phyloP scores from a whole-genome alignment of 2,329 filamentous ascomycete genomes.

The Colletotrichum cuscutae region DNA sequence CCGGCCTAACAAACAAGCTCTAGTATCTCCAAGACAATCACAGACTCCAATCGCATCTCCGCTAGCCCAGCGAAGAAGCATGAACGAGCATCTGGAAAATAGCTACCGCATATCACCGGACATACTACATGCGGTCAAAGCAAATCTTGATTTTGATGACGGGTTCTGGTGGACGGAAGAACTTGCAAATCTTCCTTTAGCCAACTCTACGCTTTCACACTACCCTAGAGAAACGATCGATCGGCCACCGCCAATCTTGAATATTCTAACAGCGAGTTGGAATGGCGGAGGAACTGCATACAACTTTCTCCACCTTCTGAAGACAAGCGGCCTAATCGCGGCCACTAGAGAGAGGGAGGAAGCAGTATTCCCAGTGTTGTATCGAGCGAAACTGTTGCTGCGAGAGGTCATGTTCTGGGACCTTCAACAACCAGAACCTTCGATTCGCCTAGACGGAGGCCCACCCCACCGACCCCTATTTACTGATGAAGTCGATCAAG shows the following conservation, averaged over 20 bases:
- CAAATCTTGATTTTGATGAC: constrained; percentile 63
- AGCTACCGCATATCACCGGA: constrained; percentile 55
- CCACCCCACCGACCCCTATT: constrained; percentile 36
- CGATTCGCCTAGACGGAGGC: constrained; percentile 47
- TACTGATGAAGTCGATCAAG: constrained; percentile 56
- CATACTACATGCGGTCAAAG: constrained; percentile 52
- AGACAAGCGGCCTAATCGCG: constrained; percentile 60
- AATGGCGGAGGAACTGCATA: constrained; percentile 60
- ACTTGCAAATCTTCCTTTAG: constrained; percentile 51
- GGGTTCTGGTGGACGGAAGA: constrained; percentile 69
- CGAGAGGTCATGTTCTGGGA: constrained; percentile 66
- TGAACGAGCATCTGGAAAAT: constrained; percentile 63
- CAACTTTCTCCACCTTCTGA: constrained; percentile 63
- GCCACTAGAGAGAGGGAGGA: constrained; percentile 59
- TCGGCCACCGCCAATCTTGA: constrained; percentile 59
- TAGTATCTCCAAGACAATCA: constrained; percentile 58
- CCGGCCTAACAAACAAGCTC: constrained; percentile 45
- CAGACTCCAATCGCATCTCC: constrained; percentile 63
- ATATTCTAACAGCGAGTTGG: constrained; percentile 61
- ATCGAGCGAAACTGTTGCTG: constrained; percentile 64
- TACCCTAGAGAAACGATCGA: constrained; percentile 52
- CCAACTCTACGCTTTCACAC: constrained; percentile 49
- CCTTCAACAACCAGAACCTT: constrained; percentile 59
- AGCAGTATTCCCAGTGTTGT: constrained; percentile 59
- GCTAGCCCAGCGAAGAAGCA: constrained; percentile 56